These are phyloP conservation scores for Kalmanozyma brasiliensis DNA, from an alignment of 1,284 basidiomycete species.

Conservation along the genomic window DNA sequence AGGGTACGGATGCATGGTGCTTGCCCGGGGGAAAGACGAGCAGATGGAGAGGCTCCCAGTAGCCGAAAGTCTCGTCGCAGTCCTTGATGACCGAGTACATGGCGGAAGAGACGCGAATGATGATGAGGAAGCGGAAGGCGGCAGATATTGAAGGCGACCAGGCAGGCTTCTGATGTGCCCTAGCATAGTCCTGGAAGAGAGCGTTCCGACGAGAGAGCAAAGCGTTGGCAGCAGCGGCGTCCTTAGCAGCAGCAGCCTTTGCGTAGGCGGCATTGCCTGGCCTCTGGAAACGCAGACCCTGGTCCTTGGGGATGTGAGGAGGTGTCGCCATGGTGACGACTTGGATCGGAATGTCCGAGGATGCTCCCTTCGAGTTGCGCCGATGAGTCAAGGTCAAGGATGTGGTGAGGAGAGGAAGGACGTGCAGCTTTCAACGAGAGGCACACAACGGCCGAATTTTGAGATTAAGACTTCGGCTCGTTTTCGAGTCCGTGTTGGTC, in stretches of 20 bases:
- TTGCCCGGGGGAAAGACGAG: constrained; percentile 71
- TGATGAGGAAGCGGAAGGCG: constrained; percentile 83
- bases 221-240: constrained; percentile 37
- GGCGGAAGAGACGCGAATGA: constrained; percentile 82
- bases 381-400: neutral
- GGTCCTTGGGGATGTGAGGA: constrained; percentile 24
- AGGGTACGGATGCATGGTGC: constrained; percentile 69
- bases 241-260: constrained; percentile 31
- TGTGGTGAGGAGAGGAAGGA: constrained; percentile 1
- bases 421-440: no score
- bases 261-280: constrained; percentile 25
- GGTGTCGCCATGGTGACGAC: constrained; percentile 30
- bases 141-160: constrained; percentile 72
- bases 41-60: constrained; percentile 95
- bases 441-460: no score
- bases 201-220: constrained; percentile 44
- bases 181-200: constrained; percentile 43
- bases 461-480: no score
- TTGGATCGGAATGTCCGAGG: no score
- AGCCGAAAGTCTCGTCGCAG: constrained; percentile 95
- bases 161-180: constrained; percentile 39
- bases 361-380: neutral
- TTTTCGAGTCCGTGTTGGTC: no score
- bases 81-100: constrained; percentile 97
- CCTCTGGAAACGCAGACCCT: constrained; percentile 44